A percentile compares a stretch with the other conserved stretches of the same genome.
These are phyloP conservation scores for Corinectria fuckeliana DNA, from an alignment of 2,329 filamentous ascomycete genomes.

Conservation along the genomic window DNA sequence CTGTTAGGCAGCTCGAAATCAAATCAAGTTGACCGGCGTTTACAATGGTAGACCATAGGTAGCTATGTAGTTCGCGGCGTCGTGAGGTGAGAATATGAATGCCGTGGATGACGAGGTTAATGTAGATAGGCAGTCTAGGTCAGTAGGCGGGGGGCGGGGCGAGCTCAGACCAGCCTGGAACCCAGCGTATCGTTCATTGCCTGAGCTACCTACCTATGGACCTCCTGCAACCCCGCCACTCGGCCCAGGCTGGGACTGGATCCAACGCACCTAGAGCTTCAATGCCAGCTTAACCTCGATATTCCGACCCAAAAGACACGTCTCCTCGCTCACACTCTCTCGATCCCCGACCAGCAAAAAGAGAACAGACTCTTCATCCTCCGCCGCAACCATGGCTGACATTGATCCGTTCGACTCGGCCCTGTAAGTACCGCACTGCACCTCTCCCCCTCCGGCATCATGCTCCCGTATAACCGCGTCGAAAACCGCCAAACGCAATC, in stretches of 20 bases:
- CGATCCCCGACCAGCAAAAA: not conserved
- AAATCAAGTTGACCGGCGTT: not conserved
- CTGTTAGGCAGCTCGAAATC: not conserved
- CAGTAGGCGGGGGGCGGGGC: not conserved
- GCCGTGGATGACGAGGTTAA: not conserved
- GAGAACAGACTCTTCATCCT: not conserved
- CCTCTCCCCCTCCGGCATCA: slow-evolving; percentile 15
- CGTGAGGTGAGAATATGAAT: not conserved
- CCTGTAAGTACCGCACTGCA: slow-evolving; percentile 61
- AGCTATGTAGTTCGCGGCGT: too few species aligned
- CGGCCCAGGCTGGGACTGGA: not conserved
- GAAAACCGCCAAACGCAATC: not conserved
- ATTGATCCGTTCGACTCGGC: slow-evolving; percentile 77
- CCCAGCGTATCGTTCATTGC: slow-evolving; percentile 19
- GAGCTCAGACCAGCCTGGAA: slow-evolving; percentile 20
- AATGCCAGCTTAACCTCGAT: slow-evolving; percentile 25
- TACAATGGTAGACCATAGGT: not conserved
- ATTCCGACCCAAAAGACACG: not conserved
- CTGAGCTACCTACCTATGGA: slow-evolving; percentile 26
- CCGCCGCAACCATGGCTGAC: slow-evolving; percentile 50
- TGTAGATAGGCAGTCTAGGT: not conserved
- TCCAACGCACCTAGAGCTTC: slow-evolving; percentile 22
- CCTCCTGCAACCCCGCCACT: slow-evolving; percentile 31
- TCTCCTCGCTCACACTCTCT: not conserved
- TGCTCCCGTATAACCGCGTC: not conserved